These are phyloP conservation scores for Brassica carinata DNA, from an alignment of 345 rosid species.

Conservation along the genomic window DNA sequence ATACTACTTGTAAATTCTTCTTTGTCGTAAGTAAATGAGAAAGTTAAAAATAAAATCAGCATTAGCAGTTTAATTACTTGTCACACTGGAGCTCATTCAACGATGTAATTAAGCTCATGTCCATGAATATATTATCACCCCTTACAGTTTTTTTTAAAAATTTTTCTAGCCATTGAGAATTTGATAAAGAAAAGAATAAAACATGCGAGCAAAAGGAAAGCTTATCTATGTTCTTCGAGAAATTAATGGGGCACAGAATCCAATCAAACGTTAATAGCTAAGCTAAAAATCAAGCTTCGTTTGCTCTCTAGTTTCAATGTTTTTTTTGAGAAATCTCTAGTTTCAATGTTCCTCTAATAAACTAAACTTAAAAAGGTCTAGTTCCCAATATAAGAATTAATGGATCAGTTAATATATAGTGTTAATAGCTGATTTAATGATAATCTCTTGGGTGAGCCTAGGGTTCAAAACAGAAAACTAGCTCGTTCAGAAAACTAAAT, in stretches of 20 bases:
- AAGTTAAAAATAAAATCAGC: slow-evolving; percentile 14
- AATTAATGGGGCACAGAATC: slow-evolving; percentile 33
- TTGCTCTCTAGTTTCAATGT: slow-evolving; percentile 30
- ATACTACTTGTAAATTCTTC: neutral
- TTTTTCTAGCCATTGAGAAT: neutral
- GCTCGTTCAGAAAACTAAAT: too few species aligned
- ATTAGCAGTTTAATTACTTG: slow-evolving; percentile 33
- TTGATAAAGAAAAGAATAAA: slow-evolving; percentile 31
- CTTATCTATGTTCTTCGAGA: slow-evolving; percentile 18
- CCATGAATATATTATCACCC: slow-evolving; percentile 32
- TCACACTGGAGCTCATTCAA: slow-evolving; percentile 39
- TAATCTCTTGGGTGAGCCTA: too few species aligned
- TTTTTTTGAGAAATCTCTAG: slow-evolving; percentile 22
- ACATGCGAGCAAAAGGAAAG: slow-evolving; percentile 34
- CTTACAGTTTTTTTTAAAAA: slow-evolving; percentile 16
- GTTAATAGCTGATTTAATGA: too few species aligned
- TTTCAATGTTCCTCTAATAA: slow-evolving; percentile 37
- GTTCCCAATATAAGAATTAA: slow-evolving; percentile 34
- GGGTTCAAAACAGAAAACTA: too few species aligned
- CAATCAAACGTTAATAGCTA: slow-evolving; percentile 33
- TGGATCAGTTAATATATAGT: slow-evolving; percentile 5
- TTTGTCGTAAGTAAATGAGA: neutral
- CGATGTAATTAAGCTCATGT: slow-evolving; percentile 32
- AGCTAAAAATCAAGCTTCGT: slow-evolving; percentile 40
- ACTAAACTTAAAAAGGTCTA: slow-evolving; percentile 14